These are phyloP conservation scores for Eleusine coracana DNA, from an alignment of 176 grass and related monocot genomes.

Conservation along the genomic window DNA sequence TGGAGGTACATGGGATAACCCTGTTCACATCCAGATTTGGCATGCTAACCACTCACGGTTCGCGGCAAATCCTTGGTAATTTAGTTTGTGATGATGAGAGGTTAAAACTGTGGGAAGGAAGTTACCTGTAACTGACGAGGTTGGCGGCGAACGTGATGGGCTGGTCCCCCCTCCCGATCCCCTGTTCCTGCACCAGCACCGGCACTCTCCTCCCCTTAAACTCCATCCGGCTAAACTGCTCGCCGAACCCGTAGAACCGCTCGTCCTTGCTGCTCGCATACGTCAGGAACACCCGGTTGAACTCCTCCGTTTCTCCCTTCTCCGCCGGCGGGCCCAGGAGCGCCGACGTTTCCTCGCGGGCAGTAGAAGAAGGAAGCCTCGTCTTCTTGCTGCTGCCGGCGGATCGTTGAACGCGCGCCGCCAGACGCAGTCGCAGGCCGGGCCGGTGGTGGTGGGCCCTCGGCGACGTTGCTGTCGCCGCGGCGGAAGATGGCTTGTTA, in stretches of 20 bases:
- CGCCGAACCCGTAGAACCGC: slow-evolving; percentile 86
- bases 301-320: slow-evolving; percentile 33
- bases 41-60: not conserved
- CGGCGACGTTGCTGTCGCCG: not conserved
- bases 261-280: slow-evolving; percentile 69
- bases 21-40: not conserved
- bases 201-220: slow-evolving; percentile 86
- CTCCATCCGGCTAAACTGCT: slow-evolving; percentile 91
- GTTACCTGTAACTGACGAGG: slow-evolving; percentile 85
- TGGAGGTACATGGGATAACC: not conserved
- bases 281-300: slow-evolving; percentile 77
- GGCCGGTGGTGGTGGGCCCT: not conserved
- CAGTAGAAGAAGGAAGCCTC: not conserved
- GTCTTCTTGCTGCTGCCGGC: slow-evolving; percentile 20
- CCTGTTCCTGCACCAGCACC: slow-evolving; percentile 93
- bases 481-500: not conserved
- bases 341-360: slow-evolving; percentile 24
- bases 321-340: not conserved
- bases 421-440: slow-evolving; percentile 37
- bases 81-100: no score
- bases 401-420: slow-evolving; percentile 16
- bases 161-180: slow-evolving; percentile 93
- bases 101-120: no score
- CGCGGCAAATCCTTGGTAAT: no score
- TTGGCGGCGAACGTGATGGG: slow-evolving; percentile 94